Evolutionary conservation across 331 rosid species (phyloP), one percentile per base, ranked within the genome.

Genomic region (Pyrus hybrid): DNA sequence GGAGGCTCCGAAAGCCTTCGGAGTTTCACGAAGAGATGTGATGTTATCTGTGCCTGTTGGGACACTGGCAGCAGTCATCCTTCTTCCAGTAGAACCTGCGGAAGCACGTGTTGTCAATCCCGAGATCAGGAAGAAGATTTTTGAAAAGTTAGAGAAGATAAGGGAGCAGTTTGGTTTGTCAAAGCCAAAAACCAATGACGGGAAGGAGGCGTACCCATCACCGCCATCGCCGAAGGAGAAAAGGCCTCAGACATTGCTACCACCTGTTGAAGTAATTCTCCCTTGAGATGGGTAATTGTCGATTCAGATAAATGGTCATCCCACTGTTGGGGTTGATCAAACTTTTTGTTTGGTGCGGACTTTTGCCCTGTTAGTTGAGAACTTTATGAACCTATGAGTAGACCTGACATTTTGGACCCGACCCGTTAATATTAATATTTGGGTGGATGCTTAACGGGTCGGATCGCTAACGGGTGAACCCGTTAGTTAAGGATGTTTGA

Each of bases 151-250:
- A 4, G 45, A 75, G 72, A 41, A 23, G 73, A 82, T 79, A n/a
- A 70, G 83, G 80, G 83, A 83, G 66, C 67, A 83, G 9, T 62
- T 80, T 3, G 86, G 83, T 35, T 23, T 74, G 41, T 54, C 80
- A 75, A 71, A 75, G 23, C 78, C 80, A 23, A 79, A 78, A 70
- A 49, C 64, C 56, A 51, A 45, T 29, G 47, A 25, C 1, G 67
- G 26, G 65, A 30, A 26, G 20, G 51, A 49, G 21, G 12, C 35
- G 18, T 26, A 28, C 56, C 74, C 79, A 17, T 21, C 43, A 35
- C 43, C 43, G 8, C 43, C 71, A n/a, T 21, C n/a, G 2, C 16
- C 20, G 8, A 41, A 65, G 37, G 71, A 47, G 23, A 69, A 57
- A 58, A 45, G 22, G 12, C 74, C 58, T 71, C 62, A 20, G 9